Evolutionary conservation across 768 basidiomycete species (phyloP).

Genomic region (Leucosporidium scottii): DNA sequence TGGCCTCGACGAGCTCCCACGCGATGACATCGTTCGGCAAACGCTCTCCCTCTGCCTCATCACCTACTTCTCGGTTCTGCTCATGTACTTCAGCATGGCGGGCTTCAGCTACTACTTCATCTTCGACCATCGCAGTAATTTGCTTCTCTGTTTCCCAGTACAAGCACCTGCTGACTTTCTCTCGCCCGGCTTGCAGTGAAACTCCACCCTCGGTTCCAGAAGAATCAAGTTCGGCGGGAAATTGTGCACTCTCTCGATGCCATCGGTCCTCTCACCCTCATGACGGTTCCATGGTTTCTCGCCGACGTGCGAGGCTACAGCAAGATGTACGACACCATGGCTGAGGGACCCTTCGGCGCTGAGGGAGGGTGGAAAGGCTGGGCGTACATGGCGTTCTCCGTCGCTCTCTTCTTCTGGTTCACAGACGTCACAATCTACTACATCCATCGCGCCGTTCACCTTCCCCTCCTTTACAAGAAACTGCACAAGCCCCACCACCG

Average conservation of each 20-base stretch:
- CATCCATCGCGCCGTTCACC: slow-evolving; percentile 86
- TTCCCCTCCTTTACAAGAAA: slow-evolving; percentile 76
- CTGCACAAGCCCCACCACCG: slow-evolving; percentile 98
- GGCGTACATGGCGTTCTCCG: slow-evolving; percentile 32
- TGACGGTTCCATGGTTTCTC: slow-evolving; percentile 91
- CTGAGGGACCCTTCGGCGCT: slow-evolving; percentile 50
- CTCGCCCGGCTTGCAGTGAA: neutral
- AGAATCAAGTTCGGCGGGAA: slow-evolving; percentile 69
- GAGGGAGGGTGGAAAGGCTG: slow-evolving; percentile 32
- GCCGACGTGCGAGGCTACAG: slow-evolving; percentile 83
- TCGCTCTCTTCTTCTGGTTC: slow-evolving; percentile 58
- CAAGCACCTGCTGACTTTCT: neutral
- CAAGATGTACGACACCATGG: slow-evolving; percentile 66
- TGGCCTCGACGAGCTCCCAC: slow-evolving; percentile 8
- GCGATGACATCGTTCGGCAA: slow-evolving; percentile 51
- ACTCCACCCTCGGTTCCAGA: slow-evolving; percentile 78
- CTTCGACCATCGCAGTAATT: slow-evolving; percentile 80
- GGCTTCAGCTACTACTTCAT: slow-evolving; percentile 70
- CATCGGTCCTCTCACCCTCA: slow-evolving; percentile 70
- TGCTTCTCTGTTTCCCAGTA: too few species aligned
- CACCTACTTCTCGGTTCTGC: slow-evolving; percentile 70
- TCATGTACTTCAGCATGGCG: slow-evolving; percentile 87
- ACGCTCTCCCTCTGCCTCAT: slow-evolving; percentile 61
- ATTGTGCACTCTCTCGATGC: slow-evolving; percentile 65
- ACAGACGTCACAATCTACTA: slow-evolving; percentile 95